These are phyloP conservation scores for Omphalotus guepiniiformis DNA, from an alignment of 768 basidiomycete species.

Conservation along the genomic window DNA sequence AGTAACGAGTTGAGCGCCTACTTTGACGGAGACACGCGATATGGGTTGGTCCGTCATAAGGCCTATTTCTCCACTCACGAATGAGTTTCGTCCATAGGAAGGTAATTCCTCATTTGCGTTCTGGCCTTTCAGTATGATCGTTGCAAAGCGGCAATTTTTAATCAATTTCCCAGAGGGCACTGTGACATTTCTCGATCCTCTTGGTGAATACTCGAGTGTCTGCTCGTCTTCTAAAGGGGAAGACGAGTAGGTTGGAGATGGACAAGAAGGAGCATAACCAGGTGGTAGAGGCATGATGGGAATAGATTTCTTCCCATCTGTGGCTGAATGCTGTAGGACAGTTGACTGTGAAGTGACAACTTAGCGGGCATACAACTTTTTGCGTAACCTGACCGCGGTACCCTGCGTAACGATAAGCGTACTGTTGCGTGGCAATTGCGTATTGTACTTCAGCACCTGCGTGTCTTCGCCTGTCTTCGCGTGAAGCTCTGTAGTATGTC, in stretches of 20 bases:
- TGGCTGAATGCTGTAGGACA: no score
- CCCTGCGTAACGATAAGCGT: no score
- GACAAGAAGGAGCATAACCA: constrained; percentile 12
- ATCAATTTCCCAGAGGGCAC: constrained; percentile 23
- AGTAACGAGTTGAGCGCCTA: constrained; percentile 15
- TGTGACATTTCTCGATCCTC: constrained; percentile 13
- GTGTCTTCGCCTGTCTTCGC: no score
- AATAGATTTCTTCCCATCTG: no score
- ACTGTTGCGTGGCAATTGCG: no score
- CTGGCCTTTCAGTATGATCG: constrained; percentile 34
- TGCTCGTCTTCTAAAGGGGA: constrained; percentile 28
- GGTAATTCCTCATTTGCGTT: constrained; percentile 26
- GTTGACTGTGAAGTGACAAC: no score
- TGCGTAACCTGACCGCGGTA: no score
- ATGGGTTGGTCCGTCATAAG: constrained; percentile 27
- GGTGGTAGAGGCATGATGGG: constrained; percentile 12
- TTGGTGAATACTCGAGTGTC: constrained; percentile 34
- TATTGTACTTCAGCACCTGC: no score
- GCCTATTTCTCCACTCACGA: constrained; percentile 32
- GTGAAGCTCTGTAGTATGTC: no score
- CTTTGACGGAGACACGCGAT: constrained; percentile 32
- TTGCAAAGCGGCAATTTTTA: constrained; percentile 30
- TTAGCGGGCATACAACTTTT: no score
- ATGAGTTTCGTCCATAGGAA: constrained; percentile 31
- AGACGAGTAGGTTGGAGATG: constrained; percentile 29